Evolutionary conservation across 192 early-diverging fungal species (phyloP), one percentile per base, ranked within the genome.

Genomic region (Coemansia sp.): DNA sequence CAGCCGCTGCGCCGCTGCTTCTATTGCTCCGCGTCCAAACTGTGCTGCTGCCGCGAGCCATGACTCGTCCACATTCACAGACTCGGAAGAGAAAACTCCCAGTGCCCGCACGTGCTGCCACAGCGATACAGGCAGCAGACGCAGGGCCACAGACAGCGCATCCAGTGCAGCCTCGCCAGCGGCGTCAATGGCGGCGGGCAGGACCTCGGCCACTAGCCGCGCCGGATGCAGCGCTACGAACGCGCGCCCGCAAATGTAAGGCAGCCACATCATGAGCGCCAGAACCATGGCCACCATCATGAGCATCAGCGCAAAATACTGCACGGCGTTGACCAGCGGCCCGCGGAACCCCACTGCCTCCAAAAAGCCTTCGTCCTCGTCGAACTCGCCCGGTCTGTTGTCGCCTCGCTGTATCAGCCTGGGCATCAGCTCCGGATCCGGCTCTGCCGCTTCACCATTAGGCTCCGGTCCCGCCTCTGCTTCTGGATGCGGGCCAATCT

Each of bases 261-360:
- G 94, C 5, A 85, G 49, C 85, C 87, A 90, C 4, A 83, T 70
- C 5, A 85, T 83, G 18, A 78, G 57, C 13, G 76, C 78, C 43
- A 96, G 51, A 27, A 87, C 83, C 36, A 84, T 66, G 20, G 78
- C 54, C 22, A 94, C 81, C 47, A 95, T 58, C 9, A 89, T 53
- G 6, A 85, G 42, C 30, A 93, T 88, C 17, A 94, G 75, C 7
- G 85, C 75, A 37, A 88, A 88, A 59, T 92, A 89, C 54, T 92
- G 88, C 8, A 85, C 34, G 0, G 95, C 56, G 44, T 85, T 76
- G 57, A 82, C 75, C n/a, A 86, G 47, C 11, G 92, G 87, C 0
- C 95, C 95, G 6, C 86, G 78, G 58, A 98, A 80, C 7, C 95
- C 95, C 39, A 96, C 77, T n/a, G 90, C 82, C 38, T 94, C 94